Conservation (phyloP, 768 basidiomycete species). For the Candolleomyces aberdarensis region DNA sequence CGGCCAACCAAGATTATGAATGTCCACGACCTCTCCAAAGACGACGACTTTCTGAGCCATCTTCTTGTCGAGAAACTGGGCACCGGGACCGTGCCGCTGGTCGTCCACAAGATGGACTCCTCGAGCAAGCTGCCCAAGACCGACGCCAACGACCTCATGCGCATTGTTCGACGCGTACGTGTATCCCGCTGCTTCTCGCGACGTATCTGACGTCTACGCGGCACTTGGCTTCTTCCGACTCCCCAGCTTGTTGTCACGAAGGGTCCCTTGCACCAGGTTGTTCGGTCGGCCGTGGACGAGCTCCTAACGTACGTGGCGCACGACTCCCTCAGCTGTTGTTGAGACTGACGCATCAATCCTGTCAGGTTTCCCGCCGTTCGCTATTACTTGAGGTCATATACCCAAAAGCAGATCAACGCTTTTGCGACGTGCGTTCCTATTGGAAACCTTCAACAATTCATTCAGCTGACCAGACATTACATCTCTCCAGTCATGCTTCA, state of each 20-base stretch:
- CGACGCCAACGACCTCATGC: constrained; percentile 61
- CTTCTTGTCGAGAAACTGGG: constrained; percentile 87
- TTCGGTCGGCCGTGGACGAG: constrained; percentile 73
- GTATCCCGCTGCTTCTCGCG: constrained; percentile 13
- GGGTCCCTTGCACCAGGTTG: constrained; percentile 50
- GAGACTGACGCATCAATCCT: constrained; percentile 16
- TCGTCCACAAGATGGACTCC: constrained; percentile 89
- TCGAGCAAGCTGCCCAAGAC: constrained; percentile 75
- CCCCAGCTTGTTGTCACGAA: constrained; percentile 59
- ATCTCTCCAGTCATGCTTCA: constrained; percentile 66
- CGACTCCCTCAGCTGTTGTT: constrained; percentile 14
- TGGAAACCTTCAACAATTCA: constrained; percentile 17
- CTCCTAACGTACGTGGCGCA: constrained; percentile 61
- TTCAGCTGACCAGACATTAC: constrained; percentile 20
- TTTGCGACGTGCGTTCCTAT: constrained; percentile 78
- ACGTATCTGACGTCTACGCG: constrained; percentile 16
- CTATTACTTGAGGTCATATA: constrained; percentile 72
- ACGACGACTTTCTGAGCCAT: constrained; percentile 90
- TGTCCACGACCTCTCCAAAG: constrained; percentile 84
- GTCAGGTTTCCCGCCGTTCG: constrained; percentile 69
- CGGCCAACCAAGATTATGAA: constrained; percentile 88
- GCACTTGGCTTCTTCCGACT: constrained; percentile 16
- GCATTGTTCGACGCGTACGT: constrained; percentile 74
- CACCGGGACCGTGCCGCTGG: constrained; percentile 72
- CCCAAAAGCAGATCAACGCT: constrained; percentile 84